Base-by-base conservation (phyloP, 495 filamentous ascomycete species). In the Neurospora sp. region DNA sequence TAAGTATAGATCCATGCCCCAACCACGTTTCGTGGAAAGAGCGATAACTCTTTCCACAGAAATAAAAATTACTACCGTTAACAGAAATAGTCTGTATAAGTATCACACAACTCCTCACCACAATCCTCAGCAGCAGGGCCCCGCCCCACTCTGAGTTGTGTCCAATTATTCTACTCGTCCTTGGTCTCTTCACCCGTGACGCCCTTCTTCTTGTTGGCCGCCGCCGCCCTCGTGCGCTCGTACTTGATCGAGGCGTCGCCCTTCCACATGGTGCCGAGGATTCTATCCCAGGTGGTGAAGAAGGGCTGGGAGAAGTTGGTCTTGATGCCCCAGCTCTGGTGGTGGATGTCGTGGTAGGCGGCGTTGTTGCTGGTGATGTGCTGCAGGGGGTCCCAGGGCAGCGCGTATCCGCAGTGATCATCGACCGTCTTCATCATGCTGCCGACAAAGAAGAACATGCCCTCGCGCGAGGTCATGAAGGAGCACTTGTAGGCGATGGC, bases 301-400 rank as follows among this genome's bases (percentile, higher is more conserved):
- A 93, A 94, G 1, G 93, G 93, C 79, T 96, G 93, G 1, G 90
- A 91, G 74, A 86, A 89, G 81, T 88, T 85, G 74, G 89, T 87
- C 87, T 96, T 98, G 85, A 99, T 97, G 69, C 96, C 96, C 96
- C 95, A 99, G 84, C 93, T 97, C 84, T 99, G 96, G 83, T 99
- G 96, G 81, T 99, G 96, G 71, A 99, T 93, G 80, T 99, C 96
- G 81, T 99, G 96, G 82, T 97, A 99, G 28, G 89, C 90, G 24
- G 96, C 93, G 76, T 98, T 97, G 85, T 99, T 97, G 78, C 92
- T 90, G 42, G 93, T 96, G 39, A 97, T 83, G 78, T 90, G 90
- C 85, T 98, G 94, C 74, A 98, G 85, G 24, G 96, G 96, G 81
- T 99, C 95, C 89, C 91, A 98, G 7, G 96, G 96, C 70, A 99